Conservation (phyloP, 768 basidiomycete genomes). For the Boletus sp. region DNA sequence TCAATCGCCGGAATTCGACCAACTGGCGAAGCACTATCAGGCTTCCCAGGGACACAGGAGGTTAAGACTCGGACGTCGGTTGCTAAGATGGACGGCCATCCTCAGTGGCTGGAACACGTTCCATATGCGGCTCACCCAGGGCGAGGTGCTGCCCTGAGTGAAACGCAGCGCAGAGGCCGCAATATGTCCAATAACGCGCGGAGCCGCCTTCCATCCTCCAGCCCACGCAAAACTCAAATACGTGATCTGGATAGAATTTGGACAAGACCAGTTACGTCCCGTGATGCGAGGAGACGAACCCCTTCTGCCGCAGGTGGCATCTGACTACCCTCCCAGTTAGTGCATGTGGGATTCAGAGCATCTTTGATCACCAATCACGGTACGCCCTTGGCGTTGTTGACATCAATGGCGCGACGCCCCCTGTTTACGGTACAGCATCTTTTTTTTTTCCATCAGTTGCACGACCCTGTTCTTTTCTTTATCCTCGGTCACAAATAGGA, state of each 20-base stretch:
- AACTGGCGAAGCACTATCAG: slow-evolving; percentile 10
- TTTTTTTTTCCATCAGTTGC: slow-evolving; percentile 12
- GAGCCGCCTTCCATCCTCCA: slow-evolving; percentile 14
- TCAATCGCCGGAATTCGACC: slow-evolving; percentile 13
- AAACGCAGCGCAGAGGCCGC: slow-evolving; percentile 6
- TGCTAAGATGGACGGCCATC: slow-evolving; percentile 6
- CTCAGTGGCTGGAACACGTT: slow-evolving; percentile 6
- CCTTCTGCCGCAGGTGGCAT: slow-evolving; percentile 33
- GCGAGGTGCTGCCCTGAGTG: neutral
- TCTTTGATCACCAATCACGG: slow-evolving; percentile 13
- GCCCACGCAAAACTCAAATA: slow-evolving; percentile 18
- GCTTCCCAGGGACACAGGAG: slow-evolving; percentile 22
- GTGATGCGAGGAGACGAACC: slow-evolving; percentile 30
- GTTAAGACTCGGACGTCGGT: slow-evolving; percentile 1
- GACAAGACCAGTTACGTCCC: slow-evolving; percentile 21
- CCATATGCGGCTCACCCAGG: slow-evolving; percentile 1
- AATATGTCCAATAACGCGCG: slow-evolving; percentile 13
- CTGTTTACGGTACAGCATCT: slow-evolving; percentile 5
- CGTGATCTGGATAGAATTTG: slow-evolving; percentile 22
- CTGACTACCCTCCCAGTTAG: slow-evolving; percentile 11
- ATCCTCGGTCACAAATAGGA: neutral
- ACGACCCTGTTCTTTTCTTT: slow-evolving; percentile 14
- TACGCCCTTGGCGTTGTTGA: neutral
- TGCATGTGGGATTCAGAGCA: slow-evolving; percentile 5
- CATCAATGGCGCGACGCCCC: neutral